Evolutionary conservation across 129 eudicot species (phyloP).

Genomic region (Solidago caesia): DNA sequence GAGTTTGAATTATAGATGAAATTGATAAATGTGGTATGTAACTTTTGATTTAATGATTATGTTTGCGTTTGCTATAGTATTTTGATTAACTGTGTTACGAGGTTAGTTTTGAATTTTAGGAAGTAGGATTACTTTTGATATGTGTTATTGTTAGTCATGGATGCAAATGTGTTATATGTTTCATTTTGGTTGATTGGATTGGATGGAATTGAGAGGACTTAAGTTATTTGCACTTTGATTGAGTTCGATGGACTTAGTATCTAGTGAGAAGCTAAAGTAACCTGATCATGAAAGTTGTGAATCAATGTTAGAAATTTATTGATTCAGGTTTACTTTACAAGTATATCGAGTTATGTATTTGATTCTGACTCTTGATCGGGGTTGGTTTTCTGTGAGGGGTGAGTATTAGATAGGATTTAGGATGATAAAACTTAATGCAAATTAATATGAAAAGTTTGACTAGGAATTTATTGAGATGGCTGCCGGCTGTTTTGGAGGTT

Average conservation of each 20-base stretch:
- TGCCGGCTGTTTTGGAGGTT: not conserved
- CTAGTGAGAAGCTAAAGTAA: not conserved
- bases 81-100: not conserved
- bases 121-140: too few species aligned
- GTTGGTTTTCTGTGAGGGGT: slow-evolving; percentile 8
- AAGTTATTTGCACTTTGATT: too few species aligned
- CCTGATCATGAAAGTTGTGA: not conserved
- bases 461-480: slow-evolving; percentile 4
- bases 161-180: too few species aligned
- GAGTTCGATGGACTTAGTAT: not conserved
- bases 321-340: not conserved
- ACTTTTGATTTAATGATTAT: not conserved
- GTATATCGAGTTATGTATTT: not conserved
- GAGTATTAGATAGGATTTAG: slow-evolving; percentile 18
- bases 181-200: not conserved
- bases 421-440: not conserved
- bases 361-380: slow-evolving; percentile 4
- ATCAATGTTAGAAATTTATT: not conserved
- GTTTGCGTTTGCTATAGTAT: not conserved
- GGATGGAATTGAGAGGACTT: not conserved
- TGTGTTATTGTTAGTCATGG: too few species aligned
- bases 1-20: slow-evolving; percentile 11
- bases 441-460: slow-evolving; percentile 15
- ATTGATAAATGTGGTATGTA: not conserved
- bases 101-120: too few species aligned